Base-by-base conservation (phyloP, 495 filamentous ascomycete genomes). In the Penicillium chermesinum region DNA sequence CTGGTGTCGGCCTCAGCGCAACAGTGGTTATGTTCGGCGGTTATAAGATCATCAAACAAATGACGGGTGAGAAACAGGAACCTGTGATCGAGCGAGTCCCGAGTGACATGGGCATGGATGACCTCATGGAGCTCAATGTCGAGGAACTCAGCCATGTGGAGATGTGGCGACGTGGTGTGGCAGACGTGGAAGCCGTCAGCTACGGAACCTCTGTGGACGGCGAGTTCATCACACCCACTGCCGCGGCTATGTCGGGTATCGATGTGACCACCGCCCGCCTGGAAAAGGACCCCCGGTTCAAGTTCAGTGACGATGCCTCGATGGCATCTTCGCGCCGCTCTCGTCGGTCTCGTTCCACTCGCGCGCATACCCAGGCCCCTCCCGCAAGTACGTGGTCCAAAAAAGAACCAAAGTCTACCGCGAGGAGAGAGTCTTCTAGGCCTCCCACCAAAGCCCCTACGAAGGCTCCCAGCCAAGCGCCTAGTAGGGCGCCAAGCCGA, bases 1-100 rank as follows among this genome's bases (percentile, higher is more conserved):
- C 87, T 13, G 88, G 93, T 15, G 81, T 96, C 18, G 90, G 86
- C 0, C 80, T 94, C 0, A 91, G 90, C 12, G 85, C 91, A 12
- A 96, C 90, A 0, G 82, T 98, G 3, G 85, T 98, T 54, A 90
- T 93, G 70, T 83, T 98, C 44, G 93, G 93, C 34, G 93, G 93
- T 12, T 96, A 87, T 78, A 96, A 93, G 72, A 96, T 98, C 59
- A 82, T 98, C 70, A 94, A 95, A 73, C 82, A 83, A 57, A 85
- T 96, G 53, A 69, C 76, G 40, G 8, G 35, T n/a, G 35, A 37
- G 6, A 37, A 17, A 14, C 36, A 43, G 27, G 33, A 36, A 15
- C 35, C 46, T 10, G 38, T 38, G 34, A 43, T 40, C 19, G 48
- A 48, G 38, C 42, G 46, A 20, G n/a, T 39, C 18, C 25, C 25